Evolutionary conservation across 495 filamentous ascomycete species (phyloP), one percentile per base, ranked within the genome.

Genomic region (Neurospora sp.): DNA sequence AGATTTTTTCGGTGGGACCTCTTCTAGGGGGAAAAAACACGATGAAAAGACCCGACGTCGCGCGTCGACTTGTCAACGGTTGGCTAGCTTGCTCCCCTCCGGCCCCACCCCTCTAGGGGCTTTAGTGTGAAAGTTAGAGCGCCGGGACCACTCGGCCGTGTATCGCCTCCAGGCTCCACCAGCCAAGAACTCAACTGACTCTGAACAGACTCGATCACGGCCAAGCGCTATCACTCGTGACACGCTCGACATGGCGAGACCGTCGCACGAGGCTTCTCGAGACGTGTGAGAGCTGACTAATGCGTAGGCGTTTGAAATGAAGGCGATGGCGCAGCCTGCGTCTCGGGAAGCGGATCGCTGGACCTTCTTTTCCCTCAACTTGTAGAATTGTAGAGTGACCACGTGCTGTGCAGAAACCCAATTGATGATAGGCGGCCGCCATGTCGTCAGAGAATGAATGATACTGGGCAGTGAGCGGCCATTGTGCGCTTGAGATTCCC

Each of bases 221-320:
- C 71, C 73, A 69, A 75, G 73, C 77, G 35, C 59, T n/a, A 65
- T 70, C 31, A 42, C 73, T 74, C 65, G 73, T 73, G 72, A 68
- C 68, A 73, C 72, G 73, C 27, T 70, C 37, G 71, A 71, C 42
- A 70, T 72, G 73, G 75, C 72, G 69, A 77, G 75, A 77, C 75
- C 76, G 75, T 80, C 74, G 75, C 75, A 79, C 77, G 65, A 76
- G 73, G 76, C 74, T 76, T 72, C 75, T 80, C 77, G 76, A 65
- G 53, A 68, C 69, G 71, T 74, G 74, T 69, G 73, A 22, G 69
- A 73, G 75, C 74, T 75, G 76, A 76, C 76, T 78, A 77, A 72
- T 65, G 16, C 53, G 27, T 65, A 71, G 46, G 71, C 53, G 75
- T 74, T 75, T 70, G 71, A 22, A 37, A 40, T 69, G 70, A 72